These are phyloP conservation scores for Colletotrichum gloeosporioides DNA, from an alignment of 2,329 filamentous ascomycete genomes.

Conservation along the genomic window DNA sequence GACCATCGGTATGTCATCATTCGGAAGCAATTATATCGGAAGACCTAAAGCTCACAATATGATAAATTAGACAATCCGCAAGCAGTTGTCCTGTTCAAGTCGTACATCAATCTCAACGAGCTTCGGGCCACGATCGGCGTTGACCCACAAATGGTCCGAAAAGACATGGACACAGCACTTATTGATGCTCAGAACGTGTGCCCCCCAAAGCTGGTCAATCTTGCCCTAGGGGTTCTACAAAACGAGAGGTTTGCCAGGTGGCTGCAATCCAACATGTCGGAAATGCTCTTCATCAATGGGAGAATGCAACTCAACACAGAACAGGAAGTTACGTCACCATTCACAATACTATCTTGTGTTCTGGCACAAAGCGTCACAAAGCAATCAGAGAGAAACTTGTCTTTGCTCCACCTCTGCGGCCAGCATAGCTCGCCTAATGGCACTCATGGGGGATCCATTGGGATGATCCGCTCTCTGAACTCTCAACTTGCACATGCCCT, in stretches of 20 bases:
- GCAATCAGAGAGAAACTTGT: neutral
- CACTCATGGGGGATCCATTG: neutral
- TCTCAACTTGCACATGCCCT: neutral
- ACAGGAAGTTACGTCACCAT: neutral
- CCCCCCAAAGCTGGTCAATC: neutral
- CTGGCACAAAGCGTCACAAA: neutral
- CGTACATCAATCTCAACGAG: neutral
- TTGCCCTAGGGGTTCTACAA: neutral
- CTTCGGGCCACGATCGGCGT: neutral
- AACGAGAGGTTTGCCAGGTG: neutral
- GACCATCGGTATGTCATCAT: neutral
- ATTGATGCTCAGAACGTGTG: conserved; percentile 2
- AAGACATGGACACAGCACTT: neutral
- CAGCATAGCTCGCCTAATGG: neutral
- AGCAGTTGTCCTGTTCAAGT: neutral
- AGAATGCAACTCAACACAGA: neutral
- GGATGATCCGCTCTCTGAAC: neutral
- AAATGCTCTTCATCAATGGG: neutral
- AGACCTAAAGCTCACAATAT: neutral
- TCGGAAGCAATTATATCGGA: too few species aligned
- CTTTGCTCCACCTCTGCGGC: neutral
- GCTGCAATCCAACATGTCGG: neutral
- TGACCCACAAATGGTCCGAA: neutral
- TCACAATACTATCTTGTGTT: neutral
- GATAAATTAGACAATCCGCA: neutral